Conservation (phyloP, 2,329 filamentous ascomycete genomes). For the Plectosphaerella cucumerina region DNA sequence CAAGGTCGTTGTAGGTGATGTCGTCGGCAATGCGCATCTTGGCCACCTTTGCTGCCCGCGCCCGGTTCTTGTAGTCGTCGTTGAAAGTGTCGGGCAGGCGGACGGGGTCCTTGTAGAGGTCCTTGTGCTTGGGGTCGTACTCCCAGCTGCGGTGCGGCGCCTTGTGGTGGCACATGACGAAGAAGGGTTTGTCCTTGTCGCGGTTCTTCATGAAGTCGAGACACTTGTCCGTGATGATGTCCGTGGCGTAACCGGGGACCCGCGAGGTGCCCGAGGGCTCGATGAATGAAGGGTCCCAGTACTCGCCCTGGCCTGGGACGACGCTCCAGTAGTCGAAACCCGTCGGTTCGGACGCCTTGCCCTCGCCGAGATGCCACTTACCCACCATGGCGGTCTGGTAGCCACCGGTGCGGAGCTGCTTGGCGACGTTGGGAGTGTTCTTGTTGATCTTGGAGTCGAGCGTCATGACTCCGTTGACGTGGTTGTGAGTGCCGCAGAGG, state of each 20-base stretch:
- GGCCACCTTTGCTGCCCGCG: constrained; percentile 41
- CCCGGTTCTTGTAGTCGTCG: constrained; percentile 51
- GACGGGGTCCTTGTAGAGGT: constrained; percentile 40
- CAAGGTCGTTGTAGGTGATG: constrained; percentile 46
- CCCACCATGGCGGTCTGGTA: constrained; percentile 50
- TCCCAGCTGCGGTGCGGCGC: constrained; percentile 51
- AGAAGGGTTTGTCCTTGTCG: constrained; percentile 38
- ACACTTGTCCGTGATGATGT: constrained; percentile 48
- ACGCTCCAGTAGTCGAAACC: constrained; percentile 51
- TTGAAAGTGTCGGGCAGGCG: constrained; percentile 45
- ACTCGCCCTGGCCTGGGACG: constrained; percentile 46
- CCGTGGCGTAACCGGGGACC: constrained; percentile 42
- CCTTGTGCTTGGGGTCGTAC: constrained; percentile 41
- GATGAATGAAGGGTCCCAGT: constrained; percentile 47
- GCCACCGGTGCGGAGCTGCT: constrained; percentile 38
- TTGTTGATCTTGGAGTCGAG: constrained; percentile 46
- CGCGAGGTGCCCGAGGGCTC: constrained; percentile 25
- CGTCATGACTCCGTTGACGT: constrained; percentile 48
- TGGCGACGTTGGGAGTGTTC: constrained; percentile 45
- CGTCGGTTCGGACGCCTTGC: constrained; percentile 36
- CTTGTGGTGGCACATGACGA: constrained; percentile 54
- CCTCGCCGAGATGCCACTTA: constrained; percentile 51
- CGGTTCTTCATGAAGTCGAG: constrained; percentile 32
- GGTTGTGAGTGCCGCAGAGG: constrained; percentile 45
- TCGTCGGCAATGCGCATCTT: constrained; percentile 50